A percentile compares a stretch with the other conserved stretches of the same genome.
Conservation (phyloP, 257 asterid genomes). For the Lycium ferocissimum region DNA sequence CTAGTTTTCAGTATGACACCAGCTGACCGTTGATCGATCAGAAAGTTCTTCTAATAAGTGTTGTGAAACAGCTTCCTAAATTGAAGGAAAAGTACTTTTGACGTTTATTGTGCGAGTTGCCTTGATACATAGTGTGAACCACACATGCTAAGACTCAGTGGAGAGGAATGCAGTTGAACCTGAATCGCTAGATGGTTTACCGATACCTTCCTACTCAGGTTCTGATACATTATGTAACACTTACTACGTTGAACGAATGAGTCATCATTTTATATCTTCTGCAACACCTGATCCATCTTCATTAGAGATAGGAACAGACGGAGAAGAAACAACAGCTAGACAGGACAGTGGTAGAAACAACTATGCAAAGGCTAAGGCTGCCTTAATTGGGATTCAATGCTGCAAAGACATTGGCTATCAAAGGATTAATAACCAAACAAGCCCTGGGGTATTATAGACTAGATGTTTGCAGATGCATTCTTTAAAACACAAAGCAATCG, state of each 20-base stretch:
- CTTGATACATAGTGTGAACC: constrained; percentile 69
- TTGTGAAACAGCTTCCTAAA: constrained; percentile 68
- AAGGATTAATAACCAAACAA: too few species aligned
- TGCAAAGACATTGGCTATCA: too few species aligned
- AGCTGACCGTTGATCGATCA: constrained; percentile 77
- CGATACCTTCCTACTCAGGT: constrained; percentile 83
- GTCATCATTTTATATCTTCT: constrained; percentile 62
- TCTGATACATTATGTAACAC: constrained; percentile 82
- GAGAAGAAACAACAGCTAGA: too few species aligned
- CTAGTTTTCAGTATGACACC: constrained; percentile 85
- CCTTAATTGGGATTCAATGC: too few species aligned
- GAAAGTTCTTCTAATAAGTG: constrained; percentile 66
- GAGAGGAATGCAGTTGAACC: constrained; percentile 76
- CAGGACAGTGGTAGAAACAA: too few species aligned
- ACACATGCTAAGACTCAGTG: constrained; percentile 59
- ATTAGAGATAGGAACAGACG: constrained; percentile 46
- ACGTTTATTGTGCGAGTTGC: constrained; percentile 79
- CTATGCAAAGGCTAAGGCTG: too few species aligned
- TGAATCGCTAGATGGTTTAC: constrained; percentile 73
- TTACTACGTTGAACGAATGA: constrained; percentile 76
- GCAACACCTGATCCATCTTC: constrained; percentile 56
- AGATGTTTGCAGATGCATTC: too few species aligned
- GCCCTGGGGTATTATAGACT: too few species aligned
- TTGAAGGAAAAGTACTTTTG: constrained; percentile 78
- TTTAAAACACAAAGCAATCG: too few species aligned